Base-by-base conservation (phyloP, 257 asterid species). In the Jaltomata sinuosa region DNA sequence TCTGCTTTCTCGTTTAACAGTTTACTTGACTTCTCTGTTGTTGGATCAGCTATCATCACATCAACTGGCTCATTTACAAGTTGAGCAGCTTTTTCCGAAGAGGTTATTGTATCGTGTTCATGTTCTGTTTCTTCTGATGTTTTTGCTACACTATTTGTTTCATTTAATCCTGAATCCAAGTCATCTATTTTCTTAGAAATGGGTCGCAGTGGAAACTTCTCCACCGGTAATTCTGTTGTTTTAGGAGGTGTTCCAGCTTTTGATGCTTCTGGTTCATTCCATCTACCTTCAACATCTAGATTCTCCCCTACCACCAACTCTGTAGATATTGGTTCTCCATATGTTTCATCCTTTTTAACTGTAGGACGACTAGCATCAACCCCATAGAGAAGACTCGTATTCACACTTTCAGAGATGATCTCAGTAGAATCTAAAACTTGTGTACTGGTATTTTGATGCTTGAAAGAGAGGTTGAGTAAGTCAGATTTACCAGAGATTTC, bases 171-270 rank as follows among this genome's bases (percentile, higher is more conserved):
- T 83, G 74, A 92, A 82, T 83, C 91, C 83, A 83, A 71, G 72
- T 54, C 84, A 68, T 84, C 65, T 79, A 86, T 79, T 59, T 84
- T 81, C 85, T 52, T 86, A 38, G 90, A 84, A 68, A 93, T 84
- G 19, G 97, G 93, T 84, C 90, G 87, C 42, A 89, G 54, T 5
- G 98, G 98, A 89, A 95, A 95, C 76, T 86, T 92, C 90, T 95
- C 99, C 86, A 94, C 97, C 18, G 86, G 85, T 69, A 90, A 85
- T 80, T 88, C 92, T 21, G 85, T 31, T 38, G 45, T 79, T 19
- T 27, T 38, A 34, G 19, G 74, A 34, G 79, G 61, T 12, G 32
- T 80, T 52, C 61, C 86, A 49, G 40, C 40, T 40, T 78, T 25
- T 84, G 86, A 84, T 85, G 67, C 82, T 59, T 82, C 84, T 29